A percentile compares a stretch with the other conserved stretches of the same genome.
These are phyloP conservation scores for Saccharomycopsis selenospora DNA, from an alignment of 805 yeast species.

Conservation along the genomic window DNA sequence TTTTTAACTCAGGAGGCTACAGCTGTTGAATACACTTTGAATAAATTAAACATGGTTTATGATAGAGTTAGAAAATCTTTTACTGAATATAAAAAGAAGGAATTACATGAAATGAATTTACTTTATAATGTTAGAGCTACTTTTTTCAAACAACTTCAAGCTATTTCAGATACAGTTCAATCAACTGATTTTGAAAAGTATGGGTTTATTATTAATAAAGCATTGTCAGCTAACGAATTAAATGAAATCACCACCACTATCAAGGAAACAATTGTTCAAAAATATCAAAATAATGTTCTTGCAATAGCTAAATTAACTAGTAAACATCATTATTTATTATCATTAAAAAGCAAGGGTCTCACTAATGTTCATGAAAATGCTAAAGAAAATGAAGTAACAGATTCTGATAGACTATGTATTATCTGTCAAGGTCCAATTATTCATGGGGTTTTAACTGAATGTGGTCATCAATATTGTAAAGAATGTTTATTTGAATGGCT, in stretches of 20 bases:
- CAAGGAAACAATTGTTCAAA: conserved; percentile 18
- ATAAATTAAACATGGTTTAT: conserved; percentile 28
- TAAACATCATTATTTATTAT: conserved; percentile 43
- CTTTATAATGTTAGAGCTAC: conserved; percentile 74
- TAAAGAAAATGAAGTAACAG: conserved; percentile 25
- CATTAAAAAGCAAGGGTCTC: conserved; percentile 30
- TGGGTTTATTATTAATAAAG: conserved; percentile 11
- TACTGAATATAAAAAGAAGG: conserved; percentile 37
- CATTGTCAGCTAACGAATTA: background rate
- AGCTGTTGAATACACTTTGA: conserved; percentile 13
- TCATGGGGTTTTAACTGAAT: conserved; percentile 73
- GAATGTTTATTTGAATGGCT: conserved; percentile 78
- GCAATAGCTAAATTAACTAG: conserved; percentile 30
- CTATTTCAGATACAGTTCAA: conserved; percentile 73
- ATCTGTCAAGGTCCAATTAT: conserved; percentile 70
- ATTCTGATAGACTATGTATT: conserved; percentile 51
- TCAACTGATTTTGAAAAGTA: conserved; percentile 34
- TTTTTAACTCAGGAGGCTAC: conserved; percentile 4
- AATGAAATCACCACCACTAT: background rate
- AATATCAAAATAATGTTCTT: conserved; percentile 12
- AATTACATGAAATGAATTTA: conserved; percentile 46
- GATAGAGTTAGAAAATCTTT: conserved; percentile 39
- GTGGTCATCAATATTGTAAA: conserved; percentile 90
- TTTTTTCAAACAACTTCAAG: conserved; percentile 80
- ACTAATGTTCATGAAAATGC: conserved; percentile 26